phyloP scores from a whole-genome alignment of 495 filamentous ascomycete genomes.

The Aspergillus egyptiacus region DNA sequence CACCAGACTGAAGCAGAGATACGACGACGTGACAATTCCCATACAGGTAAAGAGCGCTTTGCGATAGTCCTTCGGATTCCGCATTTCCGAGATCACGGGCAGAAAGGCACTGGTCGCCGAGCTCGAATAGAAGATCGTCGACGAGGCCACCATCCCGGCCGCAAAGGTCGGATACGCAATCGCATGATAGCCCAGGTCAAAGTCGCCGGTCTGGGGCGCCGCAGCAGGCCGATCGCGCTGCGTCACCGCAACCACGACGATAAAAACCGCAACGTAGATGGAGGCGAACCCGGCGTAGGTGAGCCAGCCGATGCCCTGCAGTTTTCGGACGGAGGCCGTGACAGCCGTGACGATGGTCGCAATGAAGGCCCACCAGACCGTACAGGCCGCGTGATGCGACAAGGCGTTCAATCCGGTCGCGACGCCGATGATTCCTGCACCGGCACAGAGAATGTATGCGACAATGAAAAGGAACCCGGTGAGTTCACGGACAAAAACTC shows the following conservation, averaged over 20 bases:
- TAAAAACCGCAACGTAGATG: slow-evolving; percentile 39
- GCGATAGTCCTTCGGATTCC: slow-evolving; percentile 53
- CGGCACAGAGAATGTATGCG: background rate
- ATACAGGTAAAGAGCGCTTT: slow-evolving; percentile 59
- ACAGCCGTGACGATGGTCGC: slow-evolving; percentile 25
- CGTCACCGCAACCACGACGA: slow-evolving; percentile 63
- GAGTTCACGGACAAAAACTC: background rate
- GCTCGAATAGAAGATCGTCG: slow-evolving; percentile 59
- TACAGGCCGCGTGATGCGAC: slow-evolving; percentile 57
- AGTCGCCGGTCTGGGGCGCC: slow-evolving; percentile 18
- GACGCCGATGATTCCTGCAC: slow-evolving; percentile 17
- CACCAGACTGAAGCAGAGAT: slow-evolving; percentile 42
- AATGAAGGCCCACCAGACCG: slow-evolving; percentile 37
- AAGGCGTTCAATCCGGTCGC: slow-evolving; percentile 63
- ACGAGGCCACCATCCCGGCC: slow-evolving; percentile 34
- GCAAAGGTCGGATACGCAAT: slow-evolving; percentile 25
- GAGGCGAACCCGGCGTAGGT: slow-evolving; percentile 38
- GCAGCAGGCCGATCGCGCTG: slow-evolving; percentile 35
- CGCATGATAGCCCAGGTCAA: slow-evolving; percentile 28
- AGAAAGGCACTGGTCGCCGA: slow-evolving; percentile 60
- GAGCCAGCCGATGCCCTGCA: slow-evolving; percentile 32
- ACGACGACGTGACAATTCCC: slow-evolving; percentile 56
- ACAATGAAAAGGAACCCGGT: background rate
- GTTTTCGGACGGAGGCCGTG: slow-evolving; percentile 30
- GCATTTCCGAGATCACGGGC: slow-evolving; percentile 68